Evolutionary conservation across 1,284 basidiomycete genomes (phyloP).

Genomic region (Laetiporus sulphureus): DNA sequence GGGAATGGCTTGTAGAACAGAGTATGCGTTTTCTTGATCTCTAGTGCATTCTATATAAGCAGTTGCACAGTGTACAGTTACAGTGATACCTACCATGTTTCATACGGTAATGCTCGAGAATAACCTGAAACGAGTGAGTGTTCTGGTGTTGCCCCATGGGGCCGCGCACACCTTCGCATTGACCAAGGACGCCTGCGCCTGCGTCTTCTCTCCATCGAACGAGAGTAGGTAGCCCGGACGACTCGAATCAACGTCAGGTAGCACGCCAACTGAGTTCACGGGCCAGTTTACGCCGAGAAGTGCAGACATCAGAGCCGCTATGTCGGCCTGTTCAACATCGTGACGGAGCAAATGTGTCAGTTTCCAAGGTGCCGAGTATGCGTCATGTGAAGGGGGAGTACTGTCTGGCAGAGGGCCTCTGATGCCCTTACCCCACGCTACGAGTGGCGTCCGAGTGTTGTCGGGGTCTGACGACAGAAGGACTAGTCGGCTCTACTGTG

Average conservation of each 20-base stretch:
- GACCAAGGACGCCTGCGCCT: conserved; percentile 55
- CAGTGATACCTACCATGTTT: conserved; percentile 55
- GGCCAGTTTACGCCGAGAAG: conserved; percentile 71
- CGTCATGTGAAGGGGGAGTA: conserved; percentile 54
- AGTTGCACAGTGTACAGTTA: no score
- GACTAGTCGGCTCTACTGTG: background rate
- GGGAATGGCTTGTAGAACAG: conserved; percentile 61
- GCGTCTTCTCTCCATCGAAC: conserved; percentile 29
- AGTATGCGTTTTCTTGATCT: conserved; percentile 50
- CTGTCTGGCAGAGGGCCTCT: conserved; percentile 57
- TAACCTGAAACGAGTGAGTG: conserved; percentile 33
- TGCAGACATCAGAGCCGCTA: conserved; percentile 74
- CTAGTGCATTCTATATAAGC: no score
- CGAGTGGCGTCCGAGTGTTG: conserved; percentile 79
- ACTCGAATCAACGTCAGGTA: conserved; percentile 58
- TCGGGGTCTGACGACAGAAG: conserved; percentile 59
- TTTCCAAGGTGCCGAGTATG: conserved; percentile 61
- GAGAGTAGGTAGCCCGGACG: conserved; percentile 47
- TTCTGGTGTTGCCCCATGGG: background rate
- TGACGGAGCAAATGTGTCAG: conserved; percentile 50
- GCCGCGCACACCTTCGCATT: conserved; percentile 52
- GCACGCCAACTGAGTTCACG: conserved; percentile 69
- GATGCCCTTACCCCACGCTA: conserved; percentile 81
- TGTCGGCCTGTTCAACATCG: conserved; percentile 83
- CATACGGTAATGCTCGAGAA: conserved; percentile 75